These are phyloP conservation scores for Anethum foeniculum DNA, from an alignment of 140 eudicot genomes.

Conservation along the genomic window DNA sequence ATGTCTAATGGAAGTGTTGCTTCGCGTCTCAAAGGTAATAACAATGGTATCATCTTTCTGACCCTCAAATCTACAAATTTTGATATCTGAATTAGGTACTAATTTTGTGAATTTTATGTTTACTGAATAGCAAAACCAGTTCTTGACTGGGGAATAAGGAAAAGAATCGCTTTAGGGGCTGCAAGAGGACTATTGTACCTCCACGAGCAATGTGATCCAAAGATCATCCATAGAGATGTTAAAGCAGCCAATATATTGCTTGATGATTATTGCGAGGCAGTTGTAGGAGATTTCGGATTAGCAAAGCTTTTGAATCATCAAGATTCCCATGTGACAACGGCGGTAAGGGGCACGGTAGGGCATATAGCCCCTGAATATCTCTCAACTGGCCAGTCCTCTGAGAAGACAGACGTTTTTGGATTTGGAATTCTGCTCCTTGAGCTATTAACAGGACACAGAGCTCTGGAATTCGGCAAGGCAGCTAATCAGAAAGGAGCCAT, in stretches of 20 bases:
- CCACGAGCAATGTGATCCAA: conserved; percentile 96
- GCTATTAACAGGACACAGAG: conserved; percentile 78
- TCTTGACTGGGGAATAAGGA: conserved; percentile 73
- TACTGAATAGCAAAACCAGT: conserved; percentile 64
- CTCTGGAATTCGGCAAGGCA: conserved; percentile 82
- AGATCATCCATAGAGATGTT: conserved; percentile 91
- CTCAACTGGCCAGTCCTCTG: conserved; percentile 92
- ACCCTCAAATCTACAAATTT: not conserved
- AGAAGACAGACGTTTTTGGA: conserved; percentile 89
- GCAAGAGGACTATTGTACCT: conserved; percentile 82
- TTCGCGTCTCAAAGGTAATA: conserved; percentile 80
- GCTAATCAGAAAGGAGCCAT: conserved; percentile 81
- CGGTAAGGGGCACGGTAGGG: conserved; percentile 91
- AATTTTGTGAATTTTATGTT: not conserved
- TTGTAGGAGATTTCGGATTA: conserved; percentile 90
- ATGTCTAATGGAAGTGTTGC: conserved; percentile 97
- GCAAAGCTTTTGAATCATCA: conserved; percentile 91
- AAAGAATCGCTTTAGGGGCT: conserved; percentile 78
- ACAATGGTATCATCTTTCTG: not conserved
- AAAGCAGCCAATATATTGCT: conserved; percentile 90
- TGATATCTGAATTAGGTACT: not conserved
- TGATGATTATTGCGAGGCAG: conserved; percentile 82
- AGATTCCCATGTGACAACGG: conserved; percentile 89
- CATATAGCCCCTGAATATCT: conserved; percentile 94
- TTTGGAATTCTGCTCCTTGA: conserved; percentile 87